Evolutionary conservation across 163 green algal species (phyloP), one percentile per base, ranked within the genome.

Genomic region (Scenedesmus sp.): DNA sequence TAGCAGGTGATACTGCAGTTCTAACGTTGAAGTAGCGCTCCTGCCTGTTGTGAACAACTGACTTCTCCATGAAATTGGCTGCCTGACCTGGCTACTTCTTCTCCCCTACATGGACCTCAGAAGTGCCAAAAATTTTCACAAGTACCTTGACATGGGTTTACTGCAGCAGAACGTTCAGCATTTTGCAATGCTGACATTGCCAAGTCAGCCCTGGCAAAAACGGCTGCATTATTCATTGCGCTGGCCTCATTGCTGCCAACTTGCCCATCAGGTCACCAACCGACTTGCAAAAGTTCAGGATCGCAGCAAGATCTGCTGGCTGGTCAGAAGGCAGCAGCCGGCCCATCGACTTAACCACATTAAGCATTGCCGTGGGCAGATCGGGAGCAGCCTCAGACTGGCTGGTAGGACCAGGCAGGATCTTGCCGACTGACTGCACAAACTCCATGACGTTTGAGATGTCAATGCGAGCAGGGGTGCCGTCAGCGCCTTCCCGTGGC

Each of bases 401-500:
- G 20, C 44, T 53, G n/a, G 80, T 70, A 24, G 72, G 72, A 18
- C 44, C 68, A 10, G 82, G 82, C 53, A 88, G 65, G 16, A 88
- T n/a, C 53, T 88, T 70, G 53, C 82, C 82, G 22, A 88, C 35
- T 4, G 53, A 56, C 22, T 78, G 53, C 53, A 78, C 68, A 30
- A 88, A 88, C 82, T 88, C 51, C 82, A 88, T 88, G 33, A 88
- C 82, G 18, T 70, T 80, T 26, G 44, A 20, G 15, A 88, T 53
- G 35, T 88, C 68, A 30, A 88, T n/a, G 51, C n/a, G 44, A 26
- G 35, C 72, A 35, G 82, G 53, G 2, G 46, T 6, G 30, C 80
- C 80, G 16, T 85, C 80, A 18, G n/a, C 24, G n/a, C 81, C 51
- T 53, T 76, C 35, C 2, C 53, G 35, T 24, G 65, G 51, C 30